phyloP scores from a whole-genome alignment of 1,284 basidiomycete species.

The Cryptococcus hybrid region DNA sequence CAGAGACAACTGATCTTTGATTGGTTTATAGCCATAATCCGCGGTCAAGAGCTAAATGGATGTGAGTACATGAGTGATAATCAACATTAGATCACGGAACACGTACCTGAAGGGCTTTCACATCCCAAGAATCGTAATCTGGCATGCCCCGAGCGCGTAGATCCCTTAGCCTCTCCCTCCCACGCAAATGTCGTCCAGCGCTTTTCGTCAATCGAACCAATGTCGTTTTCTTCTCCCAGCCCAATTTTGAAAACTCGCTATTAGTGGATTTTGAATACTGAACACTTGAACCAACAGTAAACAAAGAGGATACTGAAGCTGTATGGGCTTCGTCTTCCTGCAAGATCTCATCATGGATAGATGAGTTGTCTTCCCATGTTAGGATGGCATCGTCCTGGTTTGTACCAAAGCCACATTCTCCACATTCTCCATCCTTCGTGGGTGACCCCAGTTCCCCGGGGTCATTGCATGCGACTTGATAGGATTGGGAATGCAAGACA shows the following conservation, averaged over 20 bases:
- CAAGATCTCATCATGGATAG: background rate
- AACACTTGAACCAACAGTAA: too few relatives aligned
- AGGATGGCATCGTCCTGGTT: too few relatives aligned
- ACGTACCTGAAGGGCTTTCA: constrained; percentile 39
- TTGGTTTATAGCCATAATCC: constrained; percentile 36
- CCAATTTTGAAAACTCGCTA: too few relatives aligned
- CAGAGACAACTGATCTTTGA: constrained; percentile 26
- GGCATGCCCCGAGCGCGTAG: constrained; percentile 35
- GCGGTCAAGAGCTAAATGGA: constrained; percentile 11
- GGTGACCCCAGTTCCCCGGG: background rate
- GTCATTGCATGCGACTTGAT: background rate
- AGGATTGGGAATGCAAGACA: constrained; percentile 5
- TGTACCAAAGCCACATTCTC: background rate
- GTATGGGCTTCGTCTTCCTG: constrained; percentile 2
- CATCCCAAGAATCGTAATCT: constrained; percentile 36
- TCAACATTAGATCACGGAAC: background rate
- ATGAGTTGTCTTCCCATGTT: background rate
- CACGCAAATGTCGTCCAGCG: background rate
- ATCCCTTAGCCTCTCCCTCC: constrained; percentile 9
- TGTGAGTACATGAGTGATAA: background rate
- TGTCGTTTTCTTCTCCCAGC: too few relatives aligned
- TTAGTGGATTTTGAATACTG: too few relatives aligned
- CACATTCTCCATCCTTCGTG: background rate
- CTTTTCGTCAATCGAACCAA: too few relatives aligned
- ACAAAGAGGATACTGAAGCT: too few relatives aligned